Evolutionary conservation across 2,329 filamentous ascomycete species (phyloP).

Genomic region (Aspergillus costaricaensis): DNA sequence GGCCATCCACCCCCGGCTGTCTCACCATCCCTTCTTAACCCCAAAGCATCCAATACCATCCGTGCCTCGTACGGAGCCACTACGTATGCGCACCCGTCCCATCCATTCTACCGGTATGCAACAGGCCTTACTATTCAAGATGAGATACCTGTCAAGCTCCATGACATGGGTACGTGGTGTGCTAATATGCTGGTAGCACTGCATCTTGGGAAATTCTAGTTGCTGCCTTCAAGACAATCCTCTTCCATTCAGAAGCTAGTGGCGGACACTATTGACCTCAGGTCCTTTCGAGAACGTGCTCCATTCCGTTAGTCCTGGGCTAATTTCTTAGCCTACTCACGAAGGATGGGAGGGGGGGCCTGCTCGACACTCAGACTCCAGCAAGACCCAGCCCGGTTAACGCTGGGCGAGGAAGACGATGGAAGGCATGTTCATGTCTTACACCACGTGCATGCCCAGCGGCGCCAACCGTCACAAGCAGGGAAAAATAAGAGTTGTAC

Average conservation of each 20-base stretch:
- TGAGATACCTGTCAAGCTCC: background rate
- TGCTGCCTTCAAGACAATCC: background rate
- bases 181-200: background rate
- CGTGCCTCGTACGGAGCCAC: background rate
- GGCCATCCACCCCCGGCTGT: slow-evolving; percentile 4
- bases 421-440: background rate
- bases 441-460: slow-evolving; percentile 2
- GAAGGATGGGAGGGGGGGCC: background rate
- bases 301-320: background rate
- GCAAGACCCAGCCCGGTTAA: background rate
- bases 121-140: background rate
- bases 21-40: slow-evolving; percentile 13
- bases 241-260: slow-evolving; percentile 1
- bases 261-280: slow-evolving; percentile 5
- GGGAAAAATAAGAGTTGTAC: background rate
- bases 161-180: background rate
- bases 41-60: background rate
- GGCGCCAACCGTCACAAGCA: background rate
- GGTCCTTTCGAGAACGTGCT: slow-evolving; percentile 4
- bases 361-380: background rate
- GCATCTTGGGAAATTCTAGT: background rate
- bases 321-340: slow-evolving; percentile 1
- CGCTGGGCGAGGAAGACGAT: background rate
- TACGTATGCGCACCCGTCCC: background rate
- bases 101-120: background rate